These are phyloP conservation scores for Pogostemon cablin DNA, from an alignment of 257 asterid species.

Conservation along the genomic window DNA sequence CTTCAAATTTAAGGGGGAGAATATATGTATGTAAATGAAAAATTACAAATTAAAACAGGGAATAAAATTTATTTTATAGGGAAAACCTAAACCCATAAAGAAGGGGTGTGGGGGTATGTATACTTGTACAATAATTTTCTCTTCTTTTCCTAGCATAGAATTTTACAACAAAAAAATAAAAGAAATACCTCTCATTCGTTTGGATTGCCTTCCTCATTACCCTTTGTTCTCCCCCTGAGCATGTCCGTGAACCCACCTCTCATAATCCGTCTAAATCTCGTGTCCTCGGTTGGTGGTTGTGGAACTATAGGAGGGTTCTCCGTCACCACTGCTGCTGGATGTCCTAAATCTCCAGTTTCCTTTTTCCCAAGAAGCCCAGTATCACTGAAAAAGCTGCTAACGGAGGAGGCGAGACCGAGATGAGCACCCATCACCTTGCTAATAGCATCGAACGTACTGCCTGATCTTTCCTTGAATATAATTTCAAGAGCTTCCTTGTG, in stretches of 20 bases:
- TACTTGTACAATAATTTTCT: constrained; percentile 10
- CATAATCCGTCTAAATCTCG: constrained; percentile 89
- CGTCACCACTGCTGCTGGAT: constrained; percentile 36
- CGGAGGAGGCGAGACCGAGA: constrained; percentile 80
- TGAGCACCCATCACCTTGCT: constrained; percentile 98
- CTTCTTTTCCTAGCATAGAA: constrained; percentile 23
- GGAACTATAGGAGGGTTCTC: constrained; percentile 46
- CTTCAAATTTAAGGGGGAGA: constrained; percentile 16
- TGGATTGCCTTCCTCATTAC: constrained; percentile 54
- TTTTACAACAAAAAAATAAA: constrained; percentile 22
- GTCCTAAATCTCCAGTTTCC: constrained; percentile 55
- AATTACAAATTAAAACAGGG: not conserved
- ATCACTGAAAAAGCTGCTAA: constrained; percentile 88
- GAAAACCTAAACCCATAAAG: not conserved
- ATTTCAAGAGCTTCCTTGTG: constrained; percentile 99
- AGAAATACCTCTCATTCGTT: constrained; percentile 37
- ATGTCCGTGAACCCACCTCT: constrained; percentile 85
- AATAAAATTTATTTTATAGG: not conserved
- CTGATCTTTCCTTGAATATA: constrained; percentile 84
- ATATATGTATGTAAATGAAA: not conserved
- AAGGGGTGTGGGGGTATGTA: not conserved
- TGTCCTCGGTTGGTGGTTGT: constrained; percentile 72
- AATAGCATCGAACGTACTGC: constrained; percentile 79
- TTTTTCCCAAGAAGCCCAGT: constrained; percentile 80
- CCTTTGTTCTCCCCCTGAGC: constrained; percentile 80